Evolutionary conservation across 78 protist species (phyloP).

Genomic region (Dictyostelium purpureum): DNA sequence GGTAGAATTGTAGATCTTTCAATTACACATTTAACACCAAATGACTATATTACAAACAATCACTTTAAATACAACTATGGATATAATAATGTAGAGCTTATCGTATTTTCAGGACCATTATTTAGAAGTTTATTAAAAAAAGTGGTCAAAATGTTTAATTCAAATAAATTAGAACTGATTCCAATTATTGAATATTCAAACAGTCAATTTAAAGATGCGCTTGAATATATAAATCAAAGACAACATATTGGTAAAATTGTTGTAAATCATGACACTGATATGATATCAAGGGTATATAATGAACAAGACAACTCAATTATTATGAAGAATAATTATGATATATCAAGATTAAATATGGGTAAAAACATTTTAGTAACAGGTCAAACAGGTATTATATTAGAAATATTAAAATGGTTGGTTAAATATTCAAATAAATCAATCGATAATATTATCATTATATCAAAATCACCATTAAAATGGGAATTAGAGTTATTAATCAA

Average conservation of each 20-base stretch:
- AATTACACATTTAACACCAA: conserved; percentile 1
- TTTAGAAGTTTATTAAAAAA: background rate
- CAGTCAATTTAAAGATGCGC: background rate
- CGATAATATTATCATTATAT: conserved; percentile 4
- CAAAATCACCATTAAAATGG: conserved; percentile 51
- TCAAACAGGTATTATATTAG: conserved; percentile 29
- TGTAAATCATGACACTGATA: background rate
- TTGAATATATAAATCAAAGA: background rate
- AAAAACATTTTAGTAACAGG: conserved; percentile 19
- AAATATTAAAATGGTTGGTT: conserved; percentile 14
- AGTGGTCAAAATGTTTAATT: background rate
- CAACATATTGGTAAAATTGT: conserved; percentile 55
- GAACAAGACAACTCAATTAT: too few relatives aligned
- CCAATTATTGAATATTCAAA: conserved; percentile 23
- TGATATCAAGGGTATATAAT: too few relatives aligned
- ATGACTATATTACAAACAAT: background rate
- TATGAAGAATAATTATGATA: background rate
- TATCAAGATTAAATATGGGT: background rate
- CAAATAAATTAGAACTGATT: too few relatives aligned
- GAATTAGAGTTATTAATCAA: conserved; percentile 28
- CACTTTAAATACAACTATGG: background rate
- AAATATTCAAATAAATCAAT: background rate
- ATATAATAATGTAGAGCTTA: conserved; percentile 1
- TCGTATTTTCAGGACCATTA: background rate
- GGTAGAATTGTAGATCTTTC: conserved; percentile 67